Evolutionary conservation across 345 rosid genomes (phyloP), one percentile per base, ranked within the genome.

Genomic region (Pugionium dolabratum): DNA sequence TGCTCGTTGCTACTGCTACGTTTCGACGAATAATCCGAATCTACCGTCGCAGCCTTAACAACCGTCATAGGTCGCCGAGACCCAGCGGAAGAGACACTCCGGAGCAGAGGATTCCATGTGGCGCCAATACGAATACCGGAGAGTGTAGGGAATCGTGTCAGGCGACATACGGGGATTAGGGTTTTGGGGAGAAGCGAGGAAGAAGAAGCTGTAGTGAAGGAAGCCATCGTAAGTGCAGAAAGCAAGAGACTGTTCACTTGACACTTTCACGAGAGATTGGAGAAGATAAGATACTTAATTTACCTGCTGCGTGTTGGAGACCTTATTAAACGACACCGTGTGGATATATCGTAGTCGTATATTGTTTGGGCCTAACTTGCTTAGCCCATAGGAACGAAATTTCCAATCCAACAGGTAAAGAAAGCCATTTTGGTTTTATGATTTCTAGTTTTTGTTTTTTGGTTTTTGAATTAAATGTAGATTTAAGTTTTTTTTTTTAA

Each of bases 1-100:
- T 81, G 83, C 69, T 92, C 97, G 39, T 69, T 82, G 59, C 82
- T 74, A 82, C 87, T 84, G 73, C 89, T 83, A 45, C 92, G 72
- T 65, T 48, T 86, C 4, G 91, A 48, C n/a, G 96, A 89, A 71
- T 79, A 87, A 54, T 83, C 82, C 4, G 85, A 73, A 69, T 83
- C 91, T 2, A 64, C 74, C 30, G 90, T 81, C 35, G 88, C 84
- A 3, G 86, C 83, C 54, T 50, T 80, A 7, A 78, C 71, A 46
- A 72, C 11, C 62, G 76, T 75, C 50, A 65, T 54, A 2, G 64
- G 76, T 49, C 71, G 79, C 29, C 62, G 65, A 56, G 59, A 50
- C 8, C 63, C 59, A 0, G 18, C 48, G 52, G 61, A 31, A 50
- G 70, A 34, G 65, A 49, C 10, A 39, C 54, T 59, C 63, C 58